Conservation (phyloP, 306 rosid genomes). For the Corylus avellana region DNA sequence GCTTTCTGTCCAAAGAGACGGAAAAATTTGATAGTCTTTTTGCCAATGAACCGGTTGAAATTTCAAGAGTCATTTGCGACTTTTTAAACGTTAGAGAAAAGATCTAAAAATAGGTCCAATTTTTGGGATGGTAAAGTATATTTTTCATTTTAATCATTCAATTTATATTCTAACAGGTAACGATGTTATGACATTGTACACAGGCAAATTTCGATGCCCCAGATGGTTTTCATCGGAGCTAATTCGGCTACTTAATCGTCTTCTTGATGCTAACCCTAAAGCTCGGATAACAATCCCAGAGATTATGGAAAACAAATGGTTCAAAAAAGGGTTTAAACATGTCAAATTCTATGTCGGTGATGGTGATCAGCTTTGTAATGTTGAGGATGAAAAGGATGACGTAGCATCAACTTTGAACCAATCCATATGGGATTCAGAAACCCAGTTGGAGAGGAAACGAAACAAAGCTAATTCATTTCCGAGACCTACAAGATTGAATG, state of each 20-base stretch:
- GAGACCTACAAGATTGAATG: conserved; percentile 84
- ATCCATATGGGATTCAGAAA: conserved; percentile 29
- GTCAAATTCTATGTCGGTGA: conserved; percentile 49
- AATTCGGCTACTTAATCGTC: conserved; percentile 23
- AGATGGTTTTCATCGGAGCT: conserved; percentile 54
- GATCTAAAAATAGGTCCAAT: too few relatives aligned
- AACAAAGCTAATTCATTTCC: conserved; percentile 24
- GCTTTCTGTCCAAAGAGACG: too few relatives aligned
- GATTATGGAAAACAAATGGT: conserved; percentile 52
- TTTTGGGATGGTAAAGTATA: too few relatives aligned
- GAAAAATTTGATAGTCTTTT: too few relatives aligned
- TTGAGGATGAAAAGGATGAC: conserved; percentile 25
- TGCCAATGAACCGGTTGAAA: too few relatives aligned
- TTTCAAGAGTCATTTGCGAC: too few relatives aligned
- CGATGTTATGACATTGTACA: conserved; percentile 49
- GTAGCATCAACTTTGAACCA: not conserved
- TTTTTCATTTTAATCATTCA: too few relatives aligned
- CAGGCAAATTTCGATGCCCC: conserved; percentile 49
- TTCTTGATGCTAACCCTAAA: conserved; percentile 50
- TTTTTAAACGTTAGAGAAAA: too few relatives aligned
- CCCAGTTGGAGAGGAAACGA: conserved; percentile 30
- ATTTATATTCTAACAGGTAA: not conserved
- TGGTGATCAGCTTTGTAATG: conserved; percentile 41
- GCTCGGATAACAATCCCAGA: conserved; percentile 48
- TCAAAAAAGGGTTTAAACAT: conserved; percentile 45